A percentile compares a stretch with the other conserved stretches of the same genome.
These are phyloP conservation scores for Leishmania mexicana DNA, from an alignment of 208 protist genomes.

Conservation along the genomic window DNA sequence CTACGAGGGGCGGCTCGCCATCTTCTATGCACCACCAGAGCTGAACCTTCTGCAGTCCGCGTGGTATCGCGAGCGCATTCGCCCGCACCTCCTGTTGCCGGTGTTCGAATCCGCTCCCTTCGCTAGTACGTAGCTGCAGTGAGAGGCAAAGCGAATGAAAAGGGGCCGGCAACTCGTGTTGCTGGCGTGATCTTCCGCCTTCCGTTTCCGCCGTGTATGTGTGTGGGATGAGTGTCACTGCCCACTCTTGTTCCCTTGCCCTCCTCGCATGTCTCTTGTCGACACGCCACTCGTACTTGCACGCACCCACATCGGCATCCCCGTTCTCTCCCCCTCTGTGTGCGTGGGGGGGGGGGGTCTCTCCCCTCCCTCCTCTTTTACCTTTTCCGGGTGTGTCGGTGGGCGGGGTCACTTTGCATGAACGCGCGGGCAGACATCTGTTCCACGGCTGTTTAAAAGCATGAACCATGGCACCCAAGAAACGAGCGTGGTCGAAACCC, in stretches of 20 bases:
- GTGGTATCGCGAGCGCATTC: slow-evolving; percentile 46
- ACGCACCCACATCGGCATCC: not conserved
- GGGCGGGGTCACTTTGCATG: not conserved
- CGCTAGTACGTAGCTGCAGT: not conserved
- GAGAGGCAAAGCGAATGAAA: not conserved
- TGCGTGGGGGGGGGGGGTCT: too few relatives aligned
- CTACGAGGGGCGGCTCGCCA: slow-evolving; percentile 79
- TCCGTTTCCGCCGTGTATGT: not conserved
- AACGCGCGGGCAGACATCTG: not conserved
- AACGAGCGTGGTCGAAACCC: not conserved
- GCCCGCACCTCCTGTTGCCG: slow-evolving; percentile 40
- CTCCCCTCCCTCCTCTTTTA: not conserved
- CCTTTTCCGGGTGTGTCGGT: too few relatives aligned
- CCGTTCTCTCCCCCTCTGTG: too few relatives aligned
- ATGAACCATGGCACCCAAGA: not conserved
- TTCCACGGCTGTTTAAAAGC: not conserved
- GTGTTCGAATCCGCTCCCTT: slow-evolving; percentile 27
- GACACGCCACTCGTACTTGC: not conserved
- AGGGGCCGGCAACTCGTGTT: not conserved
- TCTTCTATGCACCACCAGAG: slow-evolving; percentile 89
- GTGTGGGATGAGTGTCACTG: not conserved
- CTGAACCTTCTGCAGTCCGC: slow-evolving; percentile 53
- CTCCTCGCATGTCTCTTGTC: not conserved
- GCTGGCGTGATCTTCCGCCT: not conserved
- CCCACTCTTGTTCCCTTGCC: not conserved